Base-by-base conservation (phyloP, 805 yeast genomes). In the Wickerhamiella azyma region DNA sequence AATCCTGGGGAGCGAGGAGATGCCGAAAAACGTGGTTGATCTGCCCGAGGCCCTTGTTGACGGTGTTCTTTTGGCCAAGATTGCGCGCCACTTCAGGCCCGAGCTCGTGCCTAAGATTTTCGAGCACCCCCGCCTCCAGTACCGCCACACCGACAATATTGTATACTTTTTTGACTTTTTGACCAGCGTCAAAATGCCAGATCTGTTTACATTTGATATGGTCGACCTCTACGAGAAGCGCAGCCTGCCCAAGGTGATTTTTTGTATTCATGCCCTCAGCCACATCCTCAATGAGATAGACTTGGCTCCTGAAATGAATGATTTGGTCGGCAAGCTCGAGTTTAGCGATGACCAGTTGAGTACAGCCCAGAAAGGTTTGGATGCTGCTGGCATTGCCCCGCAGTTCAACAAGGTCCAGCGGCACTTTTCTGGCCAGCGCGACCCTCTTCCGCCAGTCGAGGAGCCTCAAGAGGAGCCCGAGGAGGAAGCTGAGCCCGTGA, bases 181-280 rank as follows among this genome's bases (percentile, higher is more conserved):
- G 26, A 79, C 75, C 47, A 74, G 68, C 48, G 70, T 85, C 50
- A 78, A 75, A 24, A 77, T 92, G 53, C 98, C 97, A 0, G 88
- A 84, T 47, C 70, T 86, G 46, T 92, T 88, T 61, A 73, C 82
- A 41, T 92, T 92, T 59, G 98, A 89, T 60, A 72, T 88, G 48
- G 86, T 94, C 3, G 98, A 92, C 62, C 69, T 92, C 32, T 92
- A 86, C 63, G 96, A 92, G 58, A 80, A 81, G 58, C 88, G 85
- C 57, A 83, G 89, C 58, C 74, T 88, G 17, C 97, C 97, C 13
- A 88, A 85, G 58, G 97, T 92, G 21, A 81, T 92, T 59, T 86
- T 85, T 63, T 88, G 96, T 54, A 64, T 92, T 32, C 96, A 89
- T 65, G 96, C 96, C 2, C 65, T 89, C 52, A 78, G 86, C 43